phyloP scores from a whole-genome alignment of 2,329 filamentous ascomycete genomes.

The Colletotrichum sp. region DNA sequence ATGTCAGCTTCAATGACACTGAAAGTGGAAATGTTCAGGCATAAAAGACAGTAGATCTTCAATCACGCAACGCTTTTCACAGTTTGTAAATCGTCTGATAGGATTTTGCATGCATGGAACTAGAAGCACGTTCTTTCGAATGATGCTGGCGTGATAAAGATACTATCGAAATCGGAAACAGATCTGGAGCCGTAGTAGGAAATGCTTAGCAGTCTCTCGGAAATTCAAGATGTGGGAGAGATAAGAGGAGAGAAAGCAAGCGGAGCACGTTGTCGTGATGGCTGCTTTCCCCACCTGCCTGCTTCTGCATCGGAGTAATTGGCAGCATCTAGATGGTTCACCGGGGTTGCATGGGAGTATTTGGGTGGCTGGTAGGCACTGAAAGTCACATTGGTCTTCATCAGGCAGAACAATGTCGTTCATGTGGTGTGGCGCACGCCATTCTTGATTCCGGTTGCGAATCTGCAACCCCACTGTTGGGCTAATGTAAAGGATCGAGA shows the following conservation, averaged over 20 bases:
- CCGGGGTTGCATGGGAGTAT: background rate
- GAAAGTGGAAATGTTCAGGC: accelerated
- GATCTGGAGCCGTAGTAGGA: background rate
- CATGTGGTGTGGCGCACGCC: background rate
- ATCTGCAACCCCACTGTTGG: background rate
- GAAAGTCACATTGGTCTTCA: background rate
- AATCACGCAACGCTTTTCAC: background rate
- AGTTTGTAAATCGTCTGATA: background rate
- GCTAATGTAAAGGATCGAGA: background rate
- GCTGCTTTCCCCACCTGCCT: background rate
- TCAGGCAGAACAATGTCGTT: background rate
- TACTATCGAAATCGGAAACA: background rate
- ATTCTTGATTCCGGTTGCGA: background rate
- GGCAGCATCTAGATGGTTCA: background rate
- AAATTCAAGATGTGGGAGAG: background rate
- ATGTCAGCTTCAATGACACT: background rate
- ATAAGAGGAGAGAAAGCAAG: background rate
- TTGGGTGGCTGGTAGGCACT: background rate
- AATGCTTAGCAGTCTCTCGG: background rate
- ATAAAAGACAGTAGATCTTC: background rate
- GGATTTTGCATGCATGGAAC: background rate
- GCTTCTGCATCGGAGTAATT: background rate
- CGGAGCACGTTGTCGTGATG: background rate
- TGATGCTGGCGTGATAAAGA: background rate
- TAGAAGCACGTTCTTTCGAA: background rate